phyloP scores from a whole-genome alignment of 208 protist genomes.

The Trypanosoma scelopori region DNA sequence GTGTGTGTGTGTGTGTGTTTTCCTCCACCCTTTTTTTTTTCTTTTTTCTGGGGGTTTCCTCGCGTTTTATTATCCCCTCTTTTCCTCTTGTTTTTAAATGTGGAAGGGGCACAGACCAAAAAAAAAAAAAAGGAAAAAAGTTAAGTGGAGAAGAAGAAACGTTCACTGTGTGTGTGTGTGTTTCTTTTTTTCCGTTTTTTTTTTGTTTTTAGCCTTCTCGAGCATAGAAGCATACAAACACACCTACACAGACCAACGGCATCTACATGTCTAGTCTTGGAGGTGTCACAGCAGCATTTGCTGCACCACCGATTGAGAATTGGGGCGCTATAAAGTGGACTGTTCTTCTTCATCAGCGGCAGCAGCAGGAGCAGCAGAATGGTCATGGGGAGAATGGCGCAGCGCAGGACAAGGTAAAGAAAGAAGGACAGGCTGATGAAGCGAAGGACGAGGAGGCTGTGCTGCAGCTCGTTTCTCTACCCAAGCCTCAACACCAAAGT shows the following conservation, averaged over 20 bases:
- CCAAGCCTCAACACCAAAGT: slow-evolving; percentile 51
- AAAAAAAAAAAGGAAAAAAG: not conserved
- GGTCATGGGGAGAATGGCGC: slow-evolving; percentile 18
- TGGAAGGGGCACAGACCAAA: no score
- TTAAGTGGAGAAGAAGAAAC: not conserved
- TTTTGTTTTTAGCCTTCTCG: no score
- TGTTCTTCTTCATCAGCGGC: no score
- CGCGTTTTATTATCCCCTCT: no score
- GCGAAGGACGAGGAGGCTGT: slow-evolving; percentile 25
- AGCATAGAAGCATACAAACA: not conserved
- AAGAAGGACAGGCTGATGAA: slow-evolving; percentile 22
- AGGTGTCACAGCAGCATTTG: slow-evolving; percentile 5
- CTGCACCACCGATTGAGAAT: slow-evolving; percentile 65
- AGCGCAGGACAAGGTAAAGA: slow-evolving; percentile 28
- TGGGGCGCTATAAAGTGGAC: slow-evolving; percentile 70
- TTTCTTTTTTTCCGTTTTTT: no score
- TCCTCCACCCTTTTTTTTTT: slow-evolving; percentile 4
- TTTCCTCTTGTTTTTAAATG: no score
- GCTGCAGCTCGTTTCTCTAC: slow-evolving; percentile 53
- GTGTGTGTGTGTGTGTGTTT: no score
- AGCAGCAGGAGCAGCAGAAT: slow-evolving; percentile 34
- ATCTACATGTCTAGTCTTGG: slow-evolving; percentile 23
- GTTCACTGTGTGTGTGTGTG: no score
- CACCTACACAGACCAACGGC: not conserved
- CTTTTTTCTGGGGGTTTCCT: not conserved